A percentile compares a stretch with the other conserved stretches of the same genome.
phyloP scores from a whole-genome alignment of 1,284 basidiomycete genomes.

The Hypsizygus ulmarius region DNA sequence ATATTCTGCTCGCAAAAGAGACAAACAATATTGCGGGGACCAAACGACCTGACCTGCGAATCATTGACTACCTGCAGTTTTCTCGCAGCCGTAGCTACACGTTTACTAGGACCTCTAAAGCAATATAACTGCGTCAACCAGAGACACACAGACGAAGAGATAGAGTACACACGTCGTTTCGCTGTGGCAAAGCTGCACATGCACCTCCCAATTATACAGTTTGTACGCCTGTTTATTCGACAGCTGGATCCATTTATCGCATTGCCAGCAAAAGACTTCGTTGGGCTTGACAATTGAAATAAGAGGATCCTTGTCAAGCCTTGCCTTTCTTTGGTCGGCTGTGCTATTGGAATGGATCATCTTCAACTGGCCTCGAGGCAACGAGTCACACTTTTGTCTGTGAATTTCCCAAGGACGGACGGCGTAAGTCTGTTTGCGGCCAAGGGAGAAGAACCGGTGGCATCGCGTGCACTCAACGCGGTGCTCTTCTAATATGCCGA shows the following conservation, averaged over 20 bases:
- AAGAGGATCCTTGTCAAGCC: conserved; percentile 51
- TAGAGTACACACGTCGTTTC: conserved; percentile 36
- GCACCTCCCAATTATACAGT: conserved; percentile 50
- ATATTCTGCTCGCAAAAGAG: conserved; percentile 45
- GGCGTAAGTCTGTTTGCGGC: conserved; percentile 49
- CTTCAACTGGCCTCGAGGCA: conserved; percentile 23
- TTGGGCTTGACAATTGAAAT: conserved; percentile 47
- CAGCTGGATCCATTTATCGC: conserved; percentile 59
- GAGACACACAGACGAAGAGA: conserved; percentile 10
- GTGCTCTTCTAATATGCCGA: conserved; percentile 51
- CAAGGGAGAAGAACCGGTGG: conserved; percentile 50
- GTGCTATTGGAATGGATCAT: conserved; percentile 9
- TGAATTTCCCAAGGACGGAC: conserved; percentile 60
- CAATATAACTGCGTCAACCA: background rate
- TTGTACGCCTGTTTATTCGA: conserved; percentile 39
- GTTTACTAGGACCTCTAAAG: conserved; percentile 44
- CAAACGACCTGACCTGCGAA: conserved; percentile 48
- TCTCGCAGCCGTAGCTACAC: conserved; percentile 57
- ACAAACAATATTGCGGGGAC: conserved; percentile 46
- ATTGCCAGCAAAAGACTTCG: conserved; percentile 54
- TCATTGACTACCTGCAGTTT: conserved; percentile 62
- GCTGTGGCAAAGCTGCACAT: conserved; percentile 42
- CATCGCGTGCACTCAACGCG: conserved; percentile 56
- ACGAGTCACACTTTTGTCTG: conserved; percentile 48
- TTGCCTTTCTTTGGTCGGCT: conserved; percentile 44